Evolutionary conservation across 805 yeast species (phyloP), one percentile per base, ranked within the genome.

Genomic region (Candida ficus): DNA sequence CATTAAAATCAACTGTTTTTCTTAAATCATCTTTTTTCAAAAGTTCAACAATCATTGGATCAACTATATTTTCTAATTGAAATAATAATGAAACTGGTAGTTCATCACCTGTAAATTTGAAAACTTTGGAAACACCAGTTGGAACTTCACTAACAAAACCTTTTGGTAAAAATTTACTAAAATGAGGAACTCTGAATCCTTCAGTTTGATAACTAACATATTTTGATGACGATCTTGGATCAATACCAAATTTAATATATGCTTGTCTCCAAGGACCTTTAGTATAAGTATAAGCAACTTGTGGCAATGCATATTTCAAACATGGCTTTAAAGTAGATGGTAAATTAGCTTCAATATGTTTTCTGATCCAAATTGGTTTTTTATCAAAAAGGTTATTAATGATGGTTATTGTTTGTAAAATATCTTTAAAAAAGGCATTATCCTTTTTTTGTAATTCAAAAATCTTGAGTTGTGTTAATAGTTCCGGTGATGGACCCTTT

Each of bases 191-290:
- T 39, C 54, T 73, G 63, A 90, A 93, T 41, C 85, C 81, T 61
- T 90, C 97, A 17, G 90, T 82, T 63, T 93, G 99, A 57, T 78
- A 88, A 26, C 60, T 61, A 44, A 85, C 80, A 50, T 69, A 80
- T 11, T 66, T 57, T 1, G 63, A 52, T 35, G 82, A 78, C 2
- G 61, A 51, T 31, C 75, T 65, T 0, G 98, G 97, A 61, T 91
- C 86, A 29, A 80, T 69, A 1, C 96, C 97, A 49, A 80, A 78
- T 48, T 67, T 74, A 33, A 89, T 79, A 57, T 83, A 88, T 10
- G 93, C 77, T 44, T 87, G 88, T 52, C 98, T 73, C 95, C 96
- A 93, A 0, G 98, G 99, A 0, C 99, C 99, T 54, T 83, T 84
- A 28, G 83, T 78, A 57, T 80, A 84, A 31, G 87, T 73, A 57